Evolutionary conservation across 2,329 filamentous ascomycete genomes (phyloP).

Genomic region (Pezicula rhizophila): DNA sequence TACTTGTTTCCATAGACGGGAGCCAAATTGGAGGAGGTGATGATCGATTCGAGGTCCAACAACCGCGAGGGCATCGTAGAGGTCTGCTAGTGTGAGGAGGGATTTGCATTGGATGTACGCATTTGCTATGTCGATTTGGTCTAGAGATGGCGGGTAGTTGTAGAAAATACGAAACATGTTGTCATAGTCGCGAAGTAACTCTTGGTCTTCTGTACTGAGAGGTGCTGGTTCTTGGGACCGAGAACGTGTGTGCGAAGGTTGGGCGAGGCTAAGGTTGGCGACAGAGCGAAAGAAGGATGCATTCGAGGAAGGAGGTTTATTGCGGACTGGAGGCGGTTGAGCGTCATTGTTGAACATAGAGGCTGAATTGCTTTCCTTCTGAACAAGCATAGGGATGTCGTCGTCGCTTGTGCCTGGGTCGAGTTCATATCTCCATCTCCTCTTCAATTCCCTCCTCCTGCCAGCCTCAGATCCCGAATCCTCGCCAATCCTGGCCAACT

Average conservation of each 20-base stretch:
- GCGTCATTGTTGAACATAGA: conserved; percentile 48
- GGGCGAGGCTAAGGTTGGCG: conserved; percentile 61
- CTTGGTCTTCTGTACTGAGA: conserved; percentile 57
- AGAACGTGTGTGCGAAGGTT: conserved; percentile 38
- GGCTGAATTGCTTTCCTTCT: conserved; percentile 53
- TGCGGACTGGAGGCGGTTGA: conserved; percentile 48
- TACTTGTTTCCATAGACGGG: conserved; percentile 89
- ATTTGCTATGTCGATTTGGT: conserved; percentile 81
- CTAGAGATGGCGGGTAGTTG: conserved; percentile 78
- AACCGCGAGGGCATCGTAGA: conserved; percentile 85
- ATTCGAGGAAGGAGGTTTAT: conserved; percentile 55
- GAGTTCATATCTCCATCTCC: conserved; percentile 81
- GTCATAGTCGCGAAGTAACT: conserved; percentile 85
- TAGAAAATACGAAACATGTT: conserved; percentile 96
- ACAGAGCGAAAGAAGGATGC: conserved; percentile 81
- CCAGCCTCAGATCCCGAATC: conserved; percentile 34
- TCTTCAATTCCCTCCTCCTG: conserved; percentile 25
- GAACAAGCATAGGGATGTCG: conserved; percentile 82
- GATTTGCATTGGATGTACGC: conserved; percentile 94
- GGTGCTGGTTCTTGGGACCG: conserved; percentile 35
- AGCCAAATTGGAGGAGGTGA: conserved; percentile 87
- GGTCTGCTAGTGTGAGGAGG: conserved; percentile 80
- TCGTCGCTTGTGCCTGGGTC: conserved; percentile 67
- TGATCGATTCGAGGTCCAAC: conserved; percentile 89
- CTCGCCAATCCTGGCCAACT: conserved; percentile 48